A percentile compares a stretch with the other conserved stretches of the same genome.
These are phyloP conservation scores for Ophiorrhiza pumila DNA, from an alignment of 257 asterid genomes.

Conservation along the genomic window DNA sequence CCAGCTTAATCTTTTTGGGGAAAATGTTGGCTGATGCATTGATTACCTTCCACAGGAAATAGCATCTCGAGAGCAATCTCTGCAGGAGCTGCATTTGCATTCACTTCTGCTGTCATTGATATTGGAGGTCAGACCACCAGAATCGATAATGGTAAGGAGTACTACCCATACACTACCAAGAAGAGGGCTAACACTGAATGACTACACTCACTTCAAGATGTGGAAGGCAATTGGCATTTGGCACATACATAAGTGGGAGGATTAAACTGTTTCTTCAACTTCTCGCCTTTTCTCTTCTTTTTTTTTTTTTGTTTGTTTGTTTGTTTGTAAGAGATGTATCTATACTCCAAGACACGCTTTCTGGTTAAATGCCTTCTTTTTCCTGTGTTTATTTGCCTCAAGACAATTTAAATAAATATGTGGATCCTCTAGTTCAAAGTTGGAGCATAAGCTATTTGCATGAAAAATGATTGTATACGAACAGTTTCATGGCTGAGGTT, in stretches of 20 bases:
- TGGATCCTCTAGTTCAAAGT: neutral
- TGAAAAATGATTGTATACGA: neutral
- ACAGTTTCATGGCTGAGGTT: neutral
- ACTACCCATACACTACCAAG: constrained; percentile 71
- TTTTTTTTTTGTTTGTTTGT: neutral
- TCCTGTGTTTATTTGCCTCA: constrained; percentile 4
- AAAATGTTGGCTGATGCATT: constrained; percentile 4
- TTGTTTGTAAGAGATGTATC: constrained; percentile 6
- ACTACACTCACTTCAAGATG: neutral
- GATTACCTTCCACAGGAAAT: constrained; percentile 45
- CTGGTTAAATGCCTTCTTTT: neutral
- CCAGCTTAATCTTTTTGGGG: neutral
- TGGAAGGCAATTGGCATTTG: neutral
- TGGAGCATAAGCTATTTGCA: too few relatives aligned
- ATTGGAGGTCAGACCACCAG: constrained; percentile 71
- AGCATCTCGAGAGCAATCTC: constrained; percentile 69
- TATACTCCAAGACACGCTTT: neutral
- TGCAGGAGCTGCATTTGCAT: constrained; percentile 85
- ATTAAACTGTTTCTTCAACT: constrained; percentile 2
- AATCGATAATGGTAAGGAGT: constrained; percentile 72
- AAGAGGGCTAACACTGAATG: constrained; percentile 57
- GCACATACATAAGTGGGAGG: constrained; percentile 11
- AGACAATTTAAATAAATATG: constrained; percentile 18
- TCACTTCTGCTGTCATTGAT: constrained; percentile 63
- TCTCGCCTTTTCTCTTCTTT: neutral